Evolutionary conservation across 805 yeast species (phyloP).

Genomic region (Nakazawaea wickerhamii): DNA sequence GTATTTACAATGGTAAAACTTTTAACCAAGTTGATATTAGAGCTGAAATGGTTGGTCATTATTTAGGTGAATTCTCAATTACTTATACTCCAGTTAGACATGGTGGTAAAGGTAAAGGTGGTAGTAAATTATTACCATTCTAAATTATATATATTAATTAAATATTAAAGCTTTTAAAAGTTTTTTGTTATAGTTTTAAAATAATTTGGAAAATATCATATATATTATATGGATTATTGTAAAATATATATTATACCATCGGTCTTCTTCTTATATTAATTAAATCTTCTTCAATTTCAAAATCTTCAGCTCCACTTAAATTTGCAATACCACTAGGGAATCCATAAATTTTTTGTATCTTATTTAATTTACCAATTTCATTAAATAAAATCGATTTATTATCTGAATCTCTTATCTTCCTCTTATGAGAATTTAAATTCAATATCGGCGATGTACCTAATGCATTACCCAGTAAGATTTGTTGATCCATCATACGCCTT

Average conservation of each 20-base stretch:
- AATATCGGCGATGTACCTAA: background rate
- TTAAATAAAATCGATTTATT: slow-evolving; percentile 47
- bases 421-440: slow-evolving; percentile 7
- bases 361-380: slow-evolving; percentile 66
- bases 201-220: background rate
- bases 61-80: slow-evolving; percentile 99
- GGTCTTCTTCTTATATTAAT: slow-evolving; percentile 47
- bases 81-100: slow-evolving; percentile 99
- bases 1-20: slow-evolving; percentile 99
- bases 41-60: slow-evolving; percentile 99
- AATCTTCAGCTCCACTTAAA: slow-evolving; percentile 55
- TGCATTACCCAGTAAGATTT: background rate
- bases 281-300: slow-evolving; percentile 74
- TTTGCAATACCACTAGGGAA: slow-evolving; percentile 78
- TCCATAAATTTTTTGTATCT: slow-evolving; percentile 61
- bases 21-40: slow-evolving; percentile 98
- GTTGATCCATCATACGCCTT: slow-evolving; percentile 72
- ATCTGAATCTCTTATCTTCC: slow-evolving; percentile 25
- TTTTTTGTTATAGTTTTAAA: slow-evolving; percentile 1
- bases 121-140: slow-evolving; percentile 16
- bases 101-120: slow-evolving; percentile 88
- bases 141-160: slow-evolving; percentile 1
- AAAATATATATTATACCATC: background rate
- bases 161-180: no score
- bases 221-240: background rate